These are phyloP conservation scores for Candida endomychidarum DNA, from an alignment of 805 yeast species.

Conservation along the genomic window DNA sequence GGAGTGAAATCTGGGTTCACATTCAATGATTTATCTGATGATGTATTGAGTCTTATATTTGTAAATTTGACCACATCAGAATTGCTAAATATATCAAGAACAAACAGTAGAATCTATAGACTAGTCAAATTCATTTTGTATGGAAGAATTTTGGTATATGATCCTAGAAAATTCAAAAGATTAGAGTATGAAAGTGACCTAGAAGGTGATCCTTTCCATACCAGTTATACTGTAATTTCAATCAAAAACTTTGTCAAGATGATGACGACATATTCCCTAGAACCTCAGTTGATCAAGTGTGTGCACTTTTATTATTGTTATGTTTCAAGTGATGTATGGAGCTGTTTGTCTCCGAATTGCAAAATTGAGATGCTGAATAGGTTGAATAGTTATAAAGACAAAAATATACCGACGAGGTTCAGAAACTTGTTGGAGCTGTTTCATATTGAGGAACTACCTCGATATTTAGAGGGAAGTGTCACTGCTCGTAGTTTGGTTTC, in stretches of 20 bases:
- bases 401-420: not conserved
- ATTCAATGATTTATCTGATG: constrained; percentile 1
- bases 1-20: not conserved
- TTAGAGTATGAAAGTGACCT: constrained; percentile 1
- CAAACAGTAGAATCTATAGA: not conserved
- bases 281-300: not conserved
- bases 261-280: not conserved
- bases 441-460: not conserved
- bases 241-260: constrained; percentile 1
- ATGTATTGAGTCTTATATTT: constrained; percentile 1
- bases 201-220: not conserved
- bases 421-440: not conserved
- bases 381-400: not conserved
- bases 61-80: not conserved
- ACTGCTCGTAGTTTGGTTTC: not conserved
- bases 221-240: not conserved
- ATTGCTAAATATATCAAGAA: not conserved
- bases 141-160: not conserved
- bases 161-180: not conserved
- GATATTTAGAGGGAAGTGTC: not conserved
- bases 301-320: constrained; percentile 1
- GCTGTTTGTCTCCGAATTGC: not conserved
- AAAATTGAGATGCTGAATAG: not conserved
- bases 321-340: not conserved
- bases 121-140: not conserved